Base-by-base conservation (phyloP, 441 rosid species). In the Breynia disticha region DNA sequence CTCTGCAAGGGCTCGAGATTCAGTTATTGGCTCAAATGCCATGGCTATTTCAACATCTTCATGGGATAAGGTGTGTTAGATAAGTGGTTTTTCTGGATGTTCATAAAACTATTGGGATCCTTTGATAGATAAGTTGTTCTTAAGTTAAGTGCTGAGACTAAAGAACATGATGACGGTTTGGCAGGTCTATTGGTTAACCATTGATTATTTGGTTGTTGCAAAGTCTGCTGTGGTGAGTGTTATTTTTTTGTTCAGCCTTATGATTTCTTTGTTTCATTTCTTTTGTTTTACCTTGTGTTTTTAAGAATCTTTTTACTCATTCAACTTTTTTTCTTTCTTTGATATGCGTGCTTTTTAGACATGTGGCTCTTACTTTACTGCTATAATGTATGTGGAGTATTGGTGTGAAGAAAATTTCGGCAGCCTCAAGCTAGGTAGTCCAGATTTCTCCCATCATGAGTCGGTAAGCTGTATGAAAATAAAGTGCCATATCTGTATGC, bases 321-420 rank as follows among this genome's bases (percentile, higher is more conserved):
- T 2, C 3, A 7, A 43, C 46, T 41, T 35, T 19, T 22, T 60
- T 58, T 58, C 52, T 63, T 46, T 56, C 48, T 51, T 54, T 46
- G 48, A 32, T 66, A n/a, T 50, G 11, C 58, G 16, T 63, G 51
- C 63, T 57, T 73, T 58, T 28, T 62, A 93, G 98, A 70, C 65
- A 56, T 93, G 90, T 77, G 96, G 98, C 53, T 81, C 86, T 16
- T 80, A 77, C 80, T 86, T 93, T 72, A 82, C 97, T 46, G 76
- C 98, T 45, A 66, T 83, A 60, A 76, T 93, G 91, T 93, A 84
- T 60, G 90, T 88, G 73, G 98, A 93, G 70, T 72, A 93, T 56
- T 93, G 98, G 98, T 88, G 98, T 72, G 91, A 93, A 76, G 95
- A 88, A 73, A 74, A 83, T 71, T 93, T 79, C 70, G 79, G 74